Percentiles rank a stretch among this genome's conserved stretches.
phyloP scores from a whole-genome alignment of 2,329 filamentous ascomycete genomes.

The Apiospora kogelbergensis region DNA sequence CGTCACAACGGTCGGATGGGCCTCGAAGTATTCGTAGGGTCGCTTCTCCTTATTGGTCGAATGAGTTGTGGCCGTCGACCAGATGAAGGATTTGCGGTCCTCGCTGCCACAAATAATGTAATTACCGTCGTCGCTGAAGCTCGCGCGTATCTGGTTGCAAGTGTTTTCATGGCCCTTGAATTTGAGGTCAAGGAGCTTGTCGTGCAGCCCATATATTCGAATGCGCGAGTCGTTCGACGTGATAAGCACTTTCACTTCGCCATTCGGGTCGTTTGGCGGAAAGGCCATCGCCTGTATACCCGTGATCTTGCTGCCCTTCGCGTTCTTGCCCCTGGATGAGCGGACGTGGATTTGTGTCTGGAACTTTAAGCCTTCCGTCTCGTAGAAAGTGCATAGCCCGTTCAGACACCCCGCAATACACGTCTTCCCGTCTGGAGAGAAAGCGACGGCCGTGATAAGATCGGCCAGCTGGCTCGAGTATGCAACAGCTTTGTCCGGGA shows the following conservation, averaged over 20 bases:
- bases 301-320: slow-evolving; percentile 96
- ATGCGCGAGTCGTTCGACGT: slow-evolving; percentile 95
- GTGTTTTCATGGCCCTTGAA: slow-evolving; percentile 89
- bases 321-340: slow-evolving; percentile 87
- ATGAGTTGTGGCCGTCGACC: slow-evolving; percentile 66
- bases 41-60: slow-evolving; percentile 73
- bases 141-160: slow-evolving; percentile 85
- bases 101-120: slow-evolving; percentile 94
- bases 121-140: slow-evolving; percentile 81
- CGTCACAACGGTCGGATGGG: slow-evolving; percentile 85
- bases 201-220: slow-evolving; percentile 82
- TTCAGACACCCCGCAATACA: slow-evolving; percentile 86
- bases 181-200: slow-evolving; percentile 84
- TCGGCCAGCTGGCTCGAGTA: slow-evolving; percentile 76
- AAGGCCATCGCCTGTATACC: slow-evolving; percentile 76
- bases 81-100: slow-evolving; percentile 86
- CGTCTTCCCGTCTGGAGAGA: slow-evolving; percentile 87
- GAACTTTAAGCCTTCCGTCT: slow-evolving; percentile 85
- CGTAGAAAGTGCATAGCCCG: slow-evolving; percentile 85
- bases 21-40: slow-evolving; percentile 86
- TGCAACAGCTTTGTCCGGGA: slow-evolving; percentile 91
- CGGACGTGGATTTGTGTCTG: slow-evolving; percentile 89
- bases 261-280: slow-evolving; percentile 49
- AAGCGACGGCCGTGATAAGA: slow-evolving; percentile 90
- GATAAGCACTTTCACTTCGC: slow-evolving; percentile 79